phyloP scores from a whole-genome alignment of 2,329 filamentous ascomycete species.

The Beauveria sp. region DNA sequence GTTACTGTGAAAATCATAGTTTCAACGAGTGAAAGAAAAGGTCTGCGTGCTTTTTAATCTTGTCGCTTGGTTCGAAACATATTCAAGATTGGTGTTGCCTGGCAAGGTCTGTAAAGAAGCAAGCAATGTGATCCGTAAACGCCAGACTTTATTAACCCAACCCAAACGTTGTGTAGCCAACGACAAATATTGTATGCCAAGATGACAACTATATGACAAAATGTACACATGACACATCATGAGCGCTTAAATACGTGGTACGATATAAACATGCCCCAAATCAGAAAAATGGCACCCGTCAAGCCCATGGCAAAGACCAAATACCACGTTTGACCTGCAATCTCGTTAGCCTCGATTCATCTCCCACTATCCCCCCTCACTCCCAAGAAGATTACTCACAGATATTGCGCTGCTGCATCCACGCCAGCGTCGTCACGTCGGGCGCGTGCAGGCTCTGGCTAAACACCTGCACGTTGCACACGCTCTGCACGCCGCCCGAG shows the following conservation, averaged over 20 bases:
- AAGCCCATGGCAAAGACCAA: slow-evolving; percentile 56
- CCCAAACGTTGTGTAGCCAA: neutral
- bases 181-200: neutral
- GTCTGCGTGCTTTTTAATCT: too few species aligned
- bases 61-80: too few species aligned
- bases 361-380: too few species aligned
- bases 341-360: slow-evolving; percentile 13
- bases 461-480: slow-evolving; percentile 53
- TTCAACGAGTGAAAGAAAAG: too few species aligned
- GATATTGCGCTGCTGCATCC: slow-evolving; percentile 58
- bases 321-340: slow-evolving; percentile 53
- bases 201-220: neutral
- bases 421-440: slow-evolving; percentile 49
- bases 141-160: neutral
- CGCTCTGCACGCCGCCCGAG: slow-evolving; percentile 47
- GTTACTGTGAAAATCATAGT: neutral
- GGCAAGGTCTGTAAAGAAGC: neutral
- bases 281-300: slow-evolving; percentile 49
- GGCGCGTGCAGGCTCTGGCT: slow-evolving; percentile 41
- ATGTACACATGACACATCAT: slow-evolving; percentile 12
- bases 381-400: slow-evolving; percentile 28
- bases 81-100: neutral
- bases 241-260: slow-evolving; percentile 53
- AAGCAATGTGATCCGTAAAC: neutral
- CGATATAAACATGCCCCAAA: slow-evolving; percentile 64